phyloP scores from a whole-genome alignment of 306 rosid genomes.

The Castanea crenata region DNA sequence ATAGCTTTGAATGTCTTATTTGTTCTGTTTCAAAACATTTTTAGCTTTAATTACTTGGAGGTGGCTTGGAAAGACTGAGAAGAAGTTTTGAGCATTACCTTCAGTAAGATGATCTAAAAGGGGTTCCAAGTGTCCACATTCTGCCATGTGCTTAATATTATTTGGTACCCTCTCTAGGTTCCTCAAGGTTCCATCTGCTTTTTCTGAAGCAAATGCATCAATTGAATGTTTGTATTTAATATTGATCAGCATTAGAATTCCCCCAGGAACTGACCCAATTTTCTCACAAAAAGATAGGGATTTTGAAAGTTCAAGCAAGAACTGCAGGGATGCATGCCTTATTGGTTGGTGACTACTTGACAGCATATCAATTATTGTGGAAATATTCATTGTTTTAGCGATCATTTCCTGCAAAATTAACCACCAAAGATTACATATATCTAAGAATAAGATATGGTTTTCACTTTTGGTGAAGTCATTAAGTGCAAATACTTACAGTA shows the following conservation, averaged over 20 bases:
- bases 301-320: constrained; percentile 47
- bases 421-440: neutral
- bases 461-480: too few species aligned
- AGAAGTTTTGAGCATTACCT: constrained; percentile 28
- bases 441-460: neutral
- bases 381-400: constrained; percentile 15
- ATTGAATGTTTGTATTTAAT: constrained; percentile 21
- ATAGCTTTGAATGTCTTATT: neutral
- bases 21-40: neutral
- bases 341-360: constrained; percentile 30
- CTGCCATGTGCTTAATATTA: constrained; percentile 51
- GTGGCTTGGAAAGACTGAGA: neutral
- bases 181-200: constrained; percentile 36
- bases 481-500: too few species aligned
- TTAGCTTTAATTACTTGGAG: neutral
- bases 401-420: constrained; percentile 38
- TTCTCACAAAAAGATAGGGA: constrained; percentile 27
- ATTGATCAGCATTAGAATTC: constrained; percentile 34
- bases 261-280: constrained; percentile 43
- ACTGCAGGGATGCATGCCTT: constrained; percentile 34
- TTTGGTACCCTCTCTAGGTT: constrained; percentile 36
- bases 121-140: constrained; percentile 43
- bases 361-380: constrained; percentile 26
- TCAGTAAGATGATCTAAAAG: constrained; percentile 35
- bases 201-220: constrained; percentile 41